These are phyloP conservation scores for Moniliella sp. DNA, from an alignment of 1,284 basidiomycete species.

Conservation along the genomic window DNA sequence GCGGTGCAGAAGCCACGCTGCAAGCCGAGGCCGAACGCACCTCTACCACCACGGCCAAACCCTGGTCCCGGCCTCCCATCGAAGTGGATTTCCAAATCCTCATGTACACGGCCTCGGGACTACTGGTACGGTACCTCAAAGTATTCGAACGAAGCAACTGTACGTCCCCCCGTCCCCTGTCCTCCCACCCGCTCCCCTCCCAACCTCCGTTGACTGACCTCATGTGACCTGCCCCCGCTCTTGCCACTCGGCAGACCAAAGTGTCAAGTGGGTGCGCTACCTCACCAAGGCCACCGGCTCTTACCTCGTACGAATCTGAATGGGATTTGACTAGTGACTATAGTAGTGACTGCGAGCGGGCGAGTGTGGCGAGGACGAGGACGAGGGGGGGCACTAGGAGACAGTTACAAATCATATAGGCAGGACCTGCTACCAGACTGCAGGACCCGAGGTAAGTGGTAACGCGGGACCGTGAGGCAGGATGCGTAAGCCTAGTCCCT, in stretches of 20 bases:
- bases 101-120: slow-evolving; percentile 88
- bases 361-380: too few species aligned
- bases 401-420: not conserved
- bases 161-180: too few species aligned
- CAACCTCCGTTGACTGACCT: not conserved
- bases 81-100: slow-evolving; percentile 92
- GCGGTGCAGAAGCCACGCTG: slow-evolving; percentile 69
- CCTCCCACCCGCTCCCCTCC: too few species aligned
- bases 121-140: slow-evolving; percentile 88
- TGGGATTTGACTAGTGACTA: not conserved
- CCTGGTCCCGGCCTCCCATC: slow-evolving; percentile 91
- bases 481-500: too few species aligned
- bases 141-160: slow-evolving; percentile 84
- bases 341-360: too few species aligned
- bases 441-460: too few species aligned
- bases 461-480: too few species aligned
- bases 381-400: too few species aligned
- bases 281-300: slow-evolving; percentile 16
- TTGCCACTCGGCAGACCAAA: slow-evolving; percentile 1
- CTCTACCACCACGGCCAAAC: slow-evolving; percentile 65
- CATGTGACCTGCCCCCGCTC: too few species aligned
- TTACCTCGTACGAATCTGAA: slow-evolving; percentile 21
- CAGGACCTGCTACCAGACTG: not conserved
- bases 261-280: slow-evolving; percentile 22
- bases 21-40: slow-evolving; percentile 63